These are phyloP conservation scores for Blastocystis sp. DNA, from an alignment of 352 stramenopile species.

Conservation along the genomic window DNA sequence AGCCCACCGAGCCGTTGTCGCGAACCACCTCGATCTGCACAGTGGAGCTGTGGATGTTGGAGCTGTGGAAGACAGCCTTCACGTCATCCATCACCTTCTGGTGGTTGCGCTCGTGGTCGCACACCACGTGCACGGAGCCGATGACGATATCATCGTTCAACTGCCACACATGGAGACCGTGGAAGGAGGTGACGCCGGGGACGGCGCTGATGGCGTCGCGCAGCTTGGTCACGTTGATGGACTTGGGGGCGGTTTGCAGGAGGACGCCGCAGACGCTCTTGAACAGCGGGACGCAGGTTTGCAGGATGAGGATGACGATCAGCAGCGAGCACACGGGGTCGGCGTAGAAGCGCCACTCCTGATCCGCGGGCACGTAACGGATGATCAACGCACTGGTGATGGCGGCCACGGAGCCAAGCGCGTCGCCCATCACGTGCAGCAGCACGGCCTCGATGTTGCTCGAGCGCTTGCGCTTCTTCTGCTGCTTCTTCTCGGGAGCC, in stretches of 20 bases:
- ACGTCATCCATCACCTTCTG: slow-evolving; percentile 43
- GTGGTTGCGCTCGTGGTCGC: slow-evolving; percentile 31
- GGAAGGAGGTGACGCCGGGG: slow-evolving; percentile 1
- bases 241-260: slow-evolving; percentile 30
- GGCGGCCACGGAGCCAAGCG: slow-evolving; percentile 73
- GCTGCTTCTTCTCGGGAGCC: not conserved
- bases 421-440: slow-evolving; percentile 75
- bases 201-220: not conserved
- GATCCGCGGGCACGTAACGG: slow-evolving; percentile 64
- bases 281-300: slow-evolving; percentile 30
- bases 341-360: slow-evolving; percentile 58
- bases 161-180: slow-evolving; percentile 55
- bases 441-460: slow-evolving; percentile 80
- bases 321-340: slow-evolving; percentile 72
- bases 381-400: slow-evolving; percentile 72
- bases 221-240: slow-evolving; percentile 34
- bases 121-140: slow-evolving; percentile 35
- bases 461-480: slow-evolving; percentile 62
- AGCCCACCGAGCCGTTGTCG: not conserved
- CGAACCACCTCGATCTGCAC: slow-evolving; percentile 43
- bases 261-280: slow-evolving; percentile 50
- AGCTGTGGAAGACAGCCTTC: slow-evolving; percentile 39
- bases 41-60: slow-evolving; percentile 30
- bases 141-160: slow-evolving; percentile 44
- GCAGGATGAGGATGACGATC: slow-evolving; percentile 71